phyloP scores from a whole-genome alignment of 2,329 filamentous ascomycete genomes.

The Lomentospora prolificans region DNA sequence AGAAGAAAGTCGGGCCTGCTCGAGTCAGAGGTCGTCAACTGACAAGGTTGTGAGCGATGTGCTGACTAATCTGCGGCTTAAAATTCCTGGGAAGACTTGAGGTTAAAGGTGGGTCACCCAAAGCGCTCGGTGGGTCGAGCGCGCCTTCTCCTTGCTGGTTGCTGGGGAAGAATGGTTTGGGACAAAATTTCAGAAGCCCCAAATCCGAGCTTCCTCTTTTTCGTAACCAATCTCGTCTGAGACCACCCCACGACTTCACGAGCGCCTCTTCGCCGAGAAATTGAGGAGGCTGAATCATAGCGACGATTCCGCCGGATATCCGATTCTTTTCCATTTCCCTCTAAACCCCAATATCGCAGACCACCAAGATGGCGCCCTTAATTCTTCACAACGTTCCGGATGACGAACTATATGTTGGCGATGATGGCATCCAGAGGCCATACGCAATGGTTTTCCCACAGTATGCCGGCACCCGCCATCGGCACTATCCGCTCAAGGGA shows the following conservation, averaged over 20 bases:
- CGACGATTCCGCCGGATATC: neutral
- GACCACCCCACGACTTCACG: neutral
- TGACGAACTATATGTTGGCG: slow-evolving; percentile 56
- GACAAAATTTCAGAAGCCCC: neutral
- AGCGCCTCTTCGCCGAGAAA: neutral
- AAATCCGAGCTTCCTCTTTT: neutral
- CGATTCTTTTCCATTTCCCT: neutral
- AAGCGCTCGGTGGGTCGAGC: no score
- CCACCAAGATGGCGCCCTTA: slow-evolving; percentile 47
- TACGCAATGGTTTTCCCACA: slow-evolving; percentile 58
- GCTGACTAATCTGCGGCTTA: neutral
- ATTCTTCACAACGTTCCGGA: slow-evolving; percentile 61
- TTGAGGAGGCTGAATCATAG: neutral
- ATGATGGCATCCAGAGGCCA: slow-evolving; percentile 54
- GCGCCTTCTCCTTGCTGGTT: neutral
- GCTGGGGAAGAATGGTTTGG: neutral
- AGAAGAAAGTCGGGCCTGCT: neutral
- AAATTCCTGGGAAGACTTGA: neutral
- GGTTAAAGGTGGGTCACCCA: neutral
- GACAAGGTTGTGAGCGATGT: neutral
- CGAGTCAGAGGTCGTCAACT: neutral
- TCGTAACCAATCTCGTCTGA: neutral
- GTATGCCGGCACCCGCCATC: slow-evolving; percentile 27
- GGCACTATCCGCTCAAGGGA: neutral
- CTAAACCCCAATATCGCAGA: neutral